Base-by-base conservation (phyloP, 1,139 yeast genomes). In the Lodderomyces beijingensis region DNA sequence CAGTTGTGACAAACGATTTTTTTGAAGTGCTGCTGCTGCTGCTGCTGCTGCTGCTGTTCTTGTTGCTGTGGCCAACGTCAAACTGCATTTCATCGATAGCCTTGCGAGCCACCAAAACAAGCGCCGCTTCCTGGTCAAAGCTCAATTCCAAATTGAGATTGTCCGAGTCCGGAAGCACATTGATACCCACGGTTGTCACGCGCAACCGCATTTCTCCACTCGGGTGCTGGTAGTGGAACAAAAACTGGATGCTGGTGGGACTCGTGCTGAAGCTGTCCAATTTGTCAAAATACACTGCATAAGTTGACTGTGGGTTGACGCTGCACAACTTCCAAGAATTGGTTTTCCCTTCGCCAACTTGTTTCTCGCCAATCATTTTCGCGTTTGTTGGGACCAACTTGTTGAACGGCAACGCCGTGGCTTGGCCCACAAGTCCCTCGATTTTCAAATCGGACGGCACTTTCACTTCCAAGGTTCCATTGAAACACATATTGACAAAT, bases 91-190 rank as follows among this genome's bases (percentile, higher is more conserved):
- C 71, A 44, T 59, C 53, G 10, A 78, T 56, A 1, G 77, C 69
- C 30, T 73, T 65, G 40, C 85, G 62, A 0, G 84, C 79, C 30
- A 77, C 54, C 16, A 79, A 50, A 0, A 79, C 83, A 3, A 79
- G 70, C 0, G 88, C 83, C 3, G 86, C 82, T 47, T 79, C 85
- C 50, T 79, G 86, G 50, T 79, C 87, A 49, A 79, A 79, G 2
- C 75, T 70, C 4, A 45, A 36, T 41, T 65, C 72, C 28, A 67
- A 46, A 24, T 50, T 48, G 3, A 58, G 39, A 42, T 50, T 19
- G 62, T 77, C 59, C 53, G 71, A 41, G 59, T 79, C 65, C 45
- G 70, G 51, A 49, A 64, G 46, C 32, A 59, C 55, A 23, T 55
- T 59, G 24, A 62, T 70, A 44, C 62, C 74, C 40, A 57, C 68